phyloP scores from a whole-genome alignment of 495 filamentous ascomycete genomes.

The Penicillium simplicissimum region DNA sequence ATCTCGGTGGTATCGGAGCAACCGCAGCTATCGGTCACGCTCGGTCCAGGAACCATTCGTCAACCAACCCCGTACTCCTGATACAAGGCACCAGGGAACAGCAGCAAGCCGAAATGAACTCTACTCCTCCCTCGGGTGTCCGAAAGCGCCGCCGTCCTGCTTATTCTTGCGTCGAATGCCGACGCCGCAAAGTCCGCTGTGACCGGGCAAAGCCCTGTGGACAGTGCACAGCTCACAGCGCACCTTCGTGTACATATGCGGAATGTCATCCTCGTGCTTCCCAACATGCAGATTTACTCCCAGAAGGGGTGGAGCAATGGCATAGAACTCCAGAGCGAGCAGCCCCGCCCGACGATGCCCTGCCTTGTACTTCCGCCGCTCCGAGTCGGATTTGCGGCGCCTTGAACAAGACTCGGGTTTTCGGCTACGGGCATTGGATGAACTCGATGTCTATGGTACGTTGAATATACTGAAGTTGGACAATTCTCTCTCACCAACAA shows the following conservation, averaged over 20 bases:
- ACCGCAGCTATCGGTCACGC: neutral
- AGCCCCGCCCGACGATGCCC: slow-evolving; percentile 8
- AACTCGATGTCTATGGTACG: slow-evolving; percentile 29
- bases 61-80: neutral
- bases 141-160: slow-evolving; percentile 42
- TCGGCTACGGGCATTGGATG: slow-evolving; percentile 37
- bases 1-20: neutral
- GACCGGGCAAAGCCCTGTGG: slow-evolving; percentile 36
- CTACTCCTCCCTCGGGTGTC: neutral
- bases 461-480: slow-evolving; percentile 1
- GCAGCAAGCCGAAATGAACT: neutral
- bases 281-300: neutral
- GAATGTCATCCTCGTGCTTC: neutral
- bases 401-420: slow-evolving; percentile 32
- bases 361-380: slow-evolving; percentile 22
- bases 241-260: slow-evolving; percentile 45
- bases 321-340: neutral
- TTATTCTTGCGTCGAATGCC: slow-evolving; percentile 48
- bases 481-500: neutral
- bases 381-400: slow-evolving; percentile 22
- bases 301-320: neutral
- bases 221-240: slow-evolving; percentile 14
- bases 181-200: slow-evolving; percentile 53
- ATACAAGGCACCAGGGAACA: neutral
- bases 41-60: neutral